Percentiles rank a stretch among this genome's conserved stretches.
Conservation (phyloP, 192 early-diverging fungal species). For the Coemansia sp. region DNA sequence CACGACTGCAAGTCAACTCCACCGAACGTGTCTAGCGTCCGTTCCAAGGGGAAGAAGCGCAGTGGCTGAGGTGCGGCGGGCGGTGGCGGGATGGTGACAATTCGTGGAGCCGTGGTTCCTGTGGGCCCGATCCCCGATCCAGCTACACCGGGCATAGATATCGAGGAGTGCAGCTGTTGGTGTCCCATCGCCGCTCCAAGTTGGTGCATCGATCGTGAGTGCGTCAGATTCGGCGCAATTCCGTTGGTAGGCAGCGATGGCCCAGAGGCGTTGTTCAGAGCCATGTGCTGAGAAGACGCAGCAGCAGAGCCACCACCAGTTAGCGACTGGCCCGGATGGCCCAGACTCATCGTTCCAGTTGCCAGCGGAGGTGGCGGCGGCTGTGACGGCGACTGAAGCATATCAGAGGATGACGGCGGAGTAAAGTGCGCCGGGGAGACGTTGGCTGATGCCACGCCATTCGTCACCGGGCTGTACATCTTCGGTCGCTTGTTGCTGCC, state of each 20-base stretch:
- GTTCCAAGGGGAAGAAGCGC: conserved; percentile 53
- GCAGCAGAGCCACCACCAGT: not conserved
- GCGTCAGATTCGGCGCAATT: not conserved
- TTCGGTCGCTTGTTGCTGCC: conserved; percentile 28
- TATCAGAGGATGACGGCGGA: conserved; percentile 12
- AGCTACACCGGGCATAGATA: conserved; percentile 1
- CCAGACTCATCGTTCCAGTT: not conserved
- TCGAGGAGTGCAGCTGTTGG: too few relatives aligned
- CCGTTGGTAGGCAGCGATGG: conserved; percentile 18
- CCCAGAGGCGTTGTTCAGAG: not conserved
- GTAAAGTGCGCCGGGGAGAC: conserved; percentile 35
- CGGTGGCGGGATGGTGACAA: conserved; percentile 26
- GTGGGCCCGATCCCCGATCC: conserved; percentile 7
- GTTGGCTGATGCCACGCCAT: conserved; percentile 28
- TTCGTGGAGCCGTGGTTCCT: not conserved
- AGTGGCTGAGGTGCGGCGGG: conserved; percentile 23
- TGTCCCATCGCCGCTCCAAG: not conserved
- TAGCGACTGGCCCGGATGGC: not conserved
- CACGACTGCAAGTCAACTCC: conserved; percentile 72
- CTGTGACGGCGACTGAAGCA: conserved; percentile 14
- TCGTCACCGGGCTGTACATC: conserved; percentile 28
- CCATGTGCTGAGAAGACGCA: not conserved
- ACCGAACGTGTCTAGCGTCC: conserved; percentile 76
- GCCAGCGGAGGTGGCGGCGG: conserved; percentile 18
- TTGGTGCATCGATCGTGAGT: conserved; percentile 9